Conservation (phyloP, 2,329 filamentous ascomycete species). For the Penicillium freii region DNA sequence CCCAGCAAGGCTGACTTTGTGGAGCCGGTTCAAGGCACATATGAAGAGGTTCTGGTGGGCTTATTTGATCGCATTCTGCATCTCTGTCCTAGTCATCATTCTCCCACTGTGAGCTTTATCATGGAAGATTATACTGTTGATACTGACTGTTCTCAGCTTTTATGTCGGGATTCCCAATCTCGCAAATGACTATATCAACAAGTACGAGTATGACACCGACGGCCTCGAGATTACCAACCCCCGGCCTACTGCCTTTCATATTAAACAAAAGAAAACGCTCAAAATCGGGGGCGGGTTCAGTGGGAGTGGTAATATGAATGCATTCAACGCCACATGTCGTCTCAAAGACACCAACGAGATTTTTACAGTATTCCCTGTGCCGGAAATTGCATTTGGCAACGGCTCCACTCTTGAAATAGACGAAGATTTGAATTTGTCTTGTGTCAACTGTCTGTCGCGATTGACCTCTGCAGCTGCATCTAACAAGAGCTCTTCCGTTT, state of each 20-base stretch:
- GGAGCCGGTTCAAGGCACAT: conserved; percentile 23
- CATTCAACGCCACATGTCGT: conserved; percentile 24
- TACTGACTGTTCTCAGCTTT: conserved; percentile 13
- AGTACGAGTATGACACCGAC: conserved; percentile 21
- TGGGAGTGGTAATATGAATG: conserved; percentile 23
- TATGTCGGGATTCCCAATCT: conserved; percentile 28
- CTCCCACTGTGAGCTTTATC: conserved; percentile 22
- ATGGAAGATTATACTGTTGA: not conserved
- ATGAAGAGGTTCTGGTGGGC: conserved; percentile 31
- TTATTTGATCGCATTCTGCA: conserved; percentile 22
- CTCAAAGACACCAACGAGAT: conserved; percentile 11
- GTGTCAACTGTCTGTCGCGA: conserved; percentile 25
- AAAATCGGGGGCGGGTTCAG: conserved; percentile 20
- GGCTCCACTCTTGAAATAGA: conserved; percentile 20
- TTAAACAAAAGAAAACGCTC: conserved; percentile 21
- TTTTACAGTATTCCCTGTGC: conserved; percentile 22
- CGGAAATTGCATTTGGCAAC: conserved; percentile 17
- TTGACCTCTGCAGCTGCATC: conserved; percentile 19
- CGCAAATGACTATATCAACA: conserved; percentile 27
- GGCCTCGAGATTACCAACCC: conserved; percentile 27
- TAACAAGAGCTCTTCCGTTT: conserved; percentile 17
- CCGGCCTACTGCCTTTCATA: conserved; percentile 23
- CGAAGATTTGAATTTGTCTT: conserved; percentile 26
- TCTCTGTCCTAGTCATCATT: conserved; percentile 22
- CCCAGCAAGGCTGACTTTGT: conserved; percentile 15